Evolutionary conservation across 768 basidiomycete genomes (phyloP).

Genomic region (Lactarius psammicola): DNA sequence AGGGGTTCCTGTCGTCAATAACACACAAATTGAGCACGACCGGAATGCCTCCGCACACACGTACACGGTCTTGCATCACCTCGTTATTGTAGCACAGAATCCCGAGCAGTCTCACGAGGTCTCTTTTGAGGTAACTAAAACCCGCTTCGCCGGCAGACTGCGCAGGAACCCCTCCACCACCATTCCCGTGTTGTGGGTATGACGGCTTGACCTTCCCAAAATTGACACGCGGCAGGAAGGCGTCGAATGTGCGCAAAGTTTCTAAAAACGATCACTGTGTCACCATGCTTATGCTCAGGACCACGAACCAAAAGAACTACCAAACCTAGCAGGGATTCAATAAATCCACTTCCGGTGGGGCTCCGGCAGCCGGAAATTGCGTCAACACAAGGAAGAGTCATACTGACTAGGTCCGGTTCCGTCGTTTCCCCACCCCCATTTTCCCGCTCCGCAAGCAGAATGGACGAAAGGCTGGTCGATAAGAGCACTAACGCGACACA

Average conservation of each 20-base stretch:
- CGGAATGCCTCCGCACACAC: slow-evolving; percentile 69
- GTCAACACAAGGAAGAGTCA: slow-evolving; percentile 17
- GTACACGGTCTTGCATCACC: slow-evolving; percentile 70
- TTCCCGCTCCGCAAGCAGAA: slow-evolving; percentile 23
- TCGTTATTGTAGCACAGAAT: slow-evolving; percentile 64
- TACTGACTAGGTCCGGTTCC: slow-evolving; percentile 11
- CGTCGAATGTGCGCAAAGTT: slow-evolving; percentile 68
- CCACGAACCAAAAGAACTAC: neutral
- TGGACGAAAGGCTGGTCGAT: slow-evolving; percentile 22
- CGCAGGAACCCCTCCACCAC: slow-evolving; percentile 3
- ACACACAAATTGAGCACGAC: slow-evolving; percentile 88
- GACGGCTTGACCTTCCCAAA: slow-evolving; percentile 60
- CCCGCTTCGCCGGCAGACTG: slow-evolving; percentile 45
- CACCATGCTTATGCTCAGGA: neutral
- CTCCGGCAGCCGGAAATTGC: slow-evolving; percentile 15
- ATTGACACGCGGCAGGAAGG: slow-evolving; percentile 82
- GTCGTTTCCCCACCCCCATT: neutral
- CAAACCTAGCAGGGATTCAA: slow-evolving; percentile 33
- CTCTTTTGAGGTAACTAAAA: slow-evolving; percentile 83
- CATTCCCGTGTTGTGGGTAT: slow-evolving; percentile 3
- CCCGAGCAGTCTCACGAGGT: slow-evolving; percentile 86
- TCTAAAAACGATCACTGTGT: slow-evolving; percentile 42
- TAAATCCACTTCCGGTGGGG: slow-evolving; percentile 24
- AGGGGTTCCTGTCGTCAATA: slow-evolving; percentile 88
- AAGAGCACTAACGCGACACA: slow-evolving; percentile 26